These are phyloP conservation scores for Cyberlindnera japonica DNA, from an alignment of 805 yeast species.

Conservation along the genomic window DNA sequence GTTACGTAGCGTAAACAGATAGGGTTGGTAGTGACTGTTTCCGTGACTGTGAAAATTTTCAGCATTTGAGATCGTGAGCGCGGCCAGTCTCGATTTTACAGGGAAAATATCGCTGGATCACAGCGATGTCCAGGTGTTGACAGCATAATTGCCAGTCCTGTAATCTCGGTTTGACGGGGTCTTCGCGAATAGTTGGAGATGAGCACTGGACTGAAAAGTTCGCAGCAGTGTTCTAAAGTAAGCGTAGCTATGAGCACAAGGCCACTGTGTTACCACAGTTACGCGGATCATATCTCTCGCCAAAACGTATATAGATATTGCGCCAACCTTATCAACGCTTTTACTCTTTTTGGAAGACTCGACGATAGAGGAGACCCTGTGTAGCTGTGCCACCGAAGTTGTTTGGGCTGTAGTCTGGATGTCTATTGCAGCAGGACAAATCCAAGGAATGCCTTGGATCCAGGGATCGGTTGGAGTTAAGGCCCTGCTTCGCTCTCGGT, in stretches of 20 bases:
- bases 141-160: too few relatives aligned
- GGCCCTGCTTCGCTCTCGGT: too few relatives aligned
- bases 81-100: background rate
- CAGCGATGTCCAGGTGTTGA: slow-evolving; percentile 2
- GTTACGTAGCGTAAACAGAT: slow-evolving; percentile 16
- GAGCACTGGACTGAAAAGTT: slow-evolving; percentile 2
- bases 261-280: too few relatives aligned
- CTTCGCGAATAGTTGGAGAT: slow-evolving; percentile 13
- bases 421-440: too few relatives aligned
- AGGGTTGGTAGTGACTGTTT: slow-evolving; percentile 26
- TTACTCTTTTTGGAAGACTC: slow-evolving; percentile 10
- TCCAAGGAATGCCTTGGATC: too few relatives aligned
- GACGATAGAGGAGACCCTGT: too few relatives aligned
- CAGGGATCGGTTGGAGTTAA: too few relatives aligned
- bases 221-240: background rate
- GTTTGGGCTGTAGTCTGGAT: too few relatives aligned
- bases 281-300: too few relatives aligned
- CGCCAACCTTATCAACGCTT: slow-evolving; percentile 8
- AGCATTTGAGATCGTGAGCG: slow-evolving; percentile 1
- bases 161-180: slow-evolving; percentile 4
- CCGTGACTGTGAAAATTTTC: slow-evolving; percentile 33
- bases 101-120: background rate
- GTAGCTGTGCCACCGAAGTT: too few relatives aligned
- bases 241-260: slow-evolving; percentile 5
- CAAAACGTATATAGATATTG: too few relatives aligned